Conservation (phyloP, 345 rosid genomes). For the Citrus inodora region DNA sequence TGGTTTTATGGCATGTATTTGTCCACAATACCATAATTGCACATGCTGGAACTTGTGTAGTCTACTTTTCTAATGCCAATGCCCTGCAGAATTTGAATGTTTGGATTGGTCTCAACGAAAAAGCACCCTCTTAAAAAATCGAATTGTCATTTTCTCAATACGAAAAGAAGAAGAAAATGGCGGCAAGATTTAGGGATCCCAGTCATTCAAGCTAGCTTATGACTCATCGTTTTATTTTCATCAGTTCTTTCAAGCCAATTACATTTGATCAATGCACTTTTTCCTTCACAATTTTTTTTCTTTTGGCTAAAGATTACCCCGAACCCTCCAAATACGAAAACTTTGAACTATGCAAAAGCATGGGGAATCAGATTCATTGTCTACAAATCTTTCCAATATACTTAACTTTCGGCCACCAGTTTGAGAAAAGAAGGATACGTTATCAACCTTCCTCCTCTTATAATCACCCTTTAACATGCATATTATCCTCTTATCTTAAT, state of each 20-base stretch:
- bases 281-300: not conserved
- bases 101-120: not conserved
- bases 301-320: not conserved
- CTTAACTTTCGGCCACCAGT: slow-evolving; percentile 24
- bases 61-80: not conserved
- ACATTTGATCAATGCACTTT: not conserved
- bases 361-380: slow-evolving; percentile 32
- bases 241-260: not conserved
- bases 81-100: not conserved
- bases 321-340: not conserved
- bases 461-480: not conserved
- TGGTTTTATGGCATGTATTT: not conserved
- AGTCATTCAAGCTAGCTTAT: not conserved
- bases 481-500: not conserved
- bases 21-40: not conserved
- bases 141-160: not conserved
- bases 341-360: slow-evolving; percentile 2
- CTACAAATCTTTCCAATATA: slow-evolving; percentile 10
- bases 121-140: not conserved
- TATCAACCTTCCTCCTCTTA: slow-evolving; percentile 10
- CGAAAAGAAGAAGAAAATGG: not conserved
- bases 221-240: not conserved
- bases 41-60: not conserved
- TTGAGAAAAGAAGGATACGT: slow-evolving; percentile 24
- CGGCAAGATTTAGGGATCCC: not conserved